A percentile compares a stretch with the other conserved stretches of the same genome.
Evolutionary conservation across 495 filamentous ascomycete genomes (phyloP).

Genomic region (Thozetella sp.): DNA sequence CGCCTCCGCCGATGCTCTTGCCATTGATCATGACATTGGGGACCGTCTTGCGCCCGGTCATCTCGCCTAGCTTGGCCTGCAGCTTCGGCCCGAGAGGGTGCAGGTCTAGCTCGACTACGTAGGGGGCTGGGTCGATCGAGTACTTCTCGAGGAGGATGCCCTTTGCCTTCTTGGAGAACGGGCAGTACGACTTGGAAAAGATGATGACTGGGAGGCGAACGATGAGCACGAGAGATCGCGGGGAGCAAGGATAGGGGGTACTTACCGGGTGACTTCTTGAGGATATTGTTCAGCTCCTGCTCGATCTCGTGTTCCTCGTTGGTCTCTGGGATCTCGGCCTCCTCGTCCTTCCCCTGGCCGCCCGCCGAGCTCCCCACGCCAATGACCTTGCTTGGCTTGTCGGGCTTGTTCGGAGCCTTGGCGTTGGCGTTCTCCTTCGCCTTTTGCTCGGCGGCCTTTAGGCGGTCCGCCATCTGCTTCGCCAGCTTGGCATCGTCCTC

Average conservation of each 20-base stretch:
- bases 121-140: constrained; percentile 76
- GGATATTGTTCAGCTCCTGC: constrained; percentile 68
- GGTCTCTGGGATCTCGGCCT: constrained; percentile 46
- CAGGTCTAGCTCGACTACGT: constrained; percentile 88
- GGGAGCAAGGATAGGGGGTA: constrained; percentile 7
- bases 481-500: constrained; percentile 42
- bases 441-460: constrained; percentile 52
- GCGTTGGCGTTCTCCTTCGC: constrained; percentile 57
- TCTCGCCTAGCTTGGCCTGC: constrained; percentile 67
- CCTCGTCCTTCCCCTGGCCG: constrained; percentile 51
- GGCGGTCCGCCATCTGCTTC: constrained; percentile 41
- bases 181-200: constrained; percentile 94
- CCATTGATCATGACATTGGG: constrained; percentile 90
- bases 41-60: constrained; percentile 82
- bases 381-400: constrained; percentile 42
- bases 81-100: constrained; percentile 73
- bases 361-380: constrained; percentile 62
- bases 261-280: constrained; percentile 82
- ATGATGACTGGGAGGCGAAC: constrained; percentile 70
- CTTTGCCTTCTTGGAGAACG: constrained; percentile 81
- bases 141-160: constrained; percentile 79
- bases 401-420: constrained; percentile 55
- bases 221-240: constrained; percentile 19
- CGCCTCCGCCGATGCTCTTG: constrained; percentile 86
- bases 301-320: constrained; percentile 60